Evolutionary conservation across 2,329 filamentous ascomycete species (phyloP).

Genomic region (Neurospora sp.): DNA sequence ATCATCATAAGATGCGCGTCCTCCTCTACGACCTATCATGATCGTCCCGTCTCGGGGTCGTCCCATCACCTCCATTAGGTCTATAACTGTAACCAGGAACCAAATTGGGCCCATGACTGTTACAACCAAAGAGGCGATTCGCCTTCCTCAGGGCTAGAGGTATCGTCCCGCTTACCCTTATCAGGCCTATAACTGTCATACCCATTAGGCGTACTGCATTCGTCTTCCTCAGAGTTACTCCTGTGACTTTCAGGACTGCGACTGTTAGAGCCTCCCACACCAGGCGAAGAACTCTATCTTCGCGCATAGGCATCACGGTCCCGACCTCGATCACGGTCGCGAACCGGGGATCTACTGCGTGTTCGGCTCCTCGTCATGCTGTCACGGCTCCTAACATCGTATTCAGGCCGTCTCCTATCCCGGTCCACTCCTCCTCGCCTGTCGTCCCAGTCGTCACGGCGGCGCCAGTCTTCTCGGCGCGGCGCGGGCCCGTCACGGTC

Average conservation of each 20-base stretch:
- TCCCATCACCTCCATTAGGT: neutral
- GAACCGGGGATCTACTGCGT: conserved; percentile 31
- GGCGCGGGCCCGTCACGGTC: conserved; percentile 24
- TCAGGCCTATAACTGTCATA: neutral
- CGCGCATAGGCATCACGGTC: conserved; percentile 39
- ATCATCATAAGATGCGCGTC: too few species aligned
- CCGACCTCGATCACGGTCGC: conserved; percentile 30
- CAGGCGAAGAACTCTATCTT: conserved; percentile 26
- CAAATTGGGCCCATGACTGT: neutral
- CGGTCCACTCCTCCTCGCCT: conserved; percentile 21
- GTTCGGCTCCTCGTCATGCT: conserved; percentile 32
- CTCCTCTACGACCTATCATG: neutral
- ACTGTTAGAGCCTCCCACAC: neutral
- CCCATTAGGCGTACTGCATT: neutral
- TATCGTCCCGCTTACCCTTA: neutral
- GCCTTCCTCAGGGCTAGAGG: neutral
- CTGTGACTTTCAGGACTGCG: neutral
- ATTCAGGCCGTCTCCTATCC: conserved; percentile 23
- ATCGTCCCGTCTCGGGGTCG: neutral
- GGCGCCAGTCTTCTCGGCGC: conserved; percentile 30
- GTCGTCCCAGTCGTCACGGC: conserved; percentile 32
- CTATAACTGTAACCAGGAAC: neutral
- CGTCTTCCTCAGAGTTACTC: neutral
- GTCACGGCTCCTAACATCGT: conserved; percentile 27
- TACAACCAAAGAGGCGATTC: neutral